Percentiles rank a stretch among this genome's conserved stretches.
Evolutionary conservation across 2,329 filamentous ascomycete genomes (phyloP).

Genomic region (Fusarium austroafricanum): DNA sequence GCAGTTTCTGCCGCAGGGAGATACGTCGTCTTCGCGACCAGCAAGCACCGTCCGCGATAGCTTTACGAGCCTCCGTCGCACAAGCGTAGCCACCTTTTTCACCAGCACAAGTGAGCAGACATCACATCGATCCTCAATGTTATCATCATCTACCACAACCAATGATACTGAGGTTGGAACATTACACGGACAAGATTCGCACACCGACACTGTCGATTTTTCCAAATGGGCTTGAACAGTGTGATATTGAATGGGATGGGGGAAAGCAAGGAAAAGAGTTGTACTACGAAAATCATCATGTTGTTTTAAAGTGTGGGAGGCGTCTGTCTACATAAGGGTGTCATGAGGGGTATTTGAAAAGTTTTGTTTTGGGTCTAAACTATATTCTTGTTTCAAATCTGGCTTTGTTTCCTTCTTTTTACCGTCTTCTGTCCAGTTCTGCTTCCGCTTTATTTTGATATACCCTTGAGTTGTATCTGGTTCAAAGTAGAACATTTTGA

Average conservation of each 20-base stretch:
- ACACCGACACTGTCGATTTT: constrained; percentile 55
- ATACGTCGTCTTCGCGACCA: constrained; percentile 52
- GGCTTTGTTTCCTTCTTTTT: not conserved
- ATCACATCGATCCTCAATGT: constrained; percentile 69
- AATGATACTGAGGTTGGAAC: constrained; percentile 64
- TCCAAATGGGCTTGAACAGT: constrained; percentile 53
- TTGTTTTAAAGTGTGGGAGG: constrained; percentile 24
- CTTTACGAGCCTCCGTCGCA: constrained; percentile 68
- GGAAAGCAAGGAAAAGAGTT: constrained; percentile 17
- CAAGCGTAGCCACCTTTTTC: constrained; percentile 75
- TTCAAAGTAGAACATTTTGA: constrained; percentile 11
- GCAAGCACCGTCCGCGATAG: constrained; percentile 68
- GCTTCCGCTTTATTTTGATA: constrained; percentile 15
- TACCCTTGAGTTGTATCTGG: constrained; percentile 19
- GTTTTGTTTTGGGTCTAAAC: constrained; percentile 41
- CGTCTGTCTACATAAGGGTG: constrained; percentile 49
- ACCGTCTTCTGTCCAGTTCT: not conserved
- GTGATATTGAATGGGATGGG: not conserved
- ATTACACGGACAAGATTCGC: constrained; percentile 46
- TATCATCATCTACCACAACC: constrained; percentile 64
- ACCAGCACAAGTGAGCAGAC: constrained; percentile 66
- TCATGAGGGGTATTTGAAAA: constrained; percentile 41
- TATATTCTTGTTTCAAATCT: constrained; percentile 13
- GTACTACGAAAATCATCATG: constrained; percentile 27
- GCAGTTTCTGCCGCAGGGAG: constrained; percentile 37